A percentile compares a stretch with the other conserved stretches of the same genome.
Conservation (phyloP, 495 filamentous ascomycete genomes). For the Penicillium malachiteum region DNA sequence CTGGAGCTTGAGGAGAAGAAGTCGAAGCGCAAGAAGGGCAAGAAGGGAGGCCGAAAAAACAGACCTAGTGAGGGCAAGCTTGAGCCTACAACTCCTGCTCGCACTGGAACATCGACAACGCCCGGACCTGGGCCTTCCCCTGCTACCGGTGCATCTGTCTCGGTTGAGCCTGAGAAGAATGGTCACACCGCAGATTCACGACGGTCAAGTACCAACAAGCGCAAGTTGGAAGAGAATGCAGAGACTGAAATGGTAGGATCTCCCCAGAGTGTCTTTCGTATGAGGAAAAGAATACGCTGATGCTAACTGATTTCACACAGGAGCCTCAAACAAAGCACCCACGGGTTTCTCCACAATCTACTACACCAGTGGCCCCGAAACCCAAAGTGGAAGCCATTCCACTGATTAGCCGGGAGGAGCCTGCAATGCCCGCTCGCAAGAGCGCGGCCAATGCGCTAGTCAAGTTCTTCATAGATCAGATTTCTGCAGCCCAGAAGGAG, state of each 20-base stretch:
- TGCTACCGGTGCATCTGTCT: constrained; percentile 17
- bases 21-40: constrained; percentile 47
- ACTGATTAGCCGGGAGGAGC: constrained; percentile 36
- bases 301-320: constrained; percentile 24
- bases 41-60: constrained; percentile 42
- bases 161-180: constrained; percentile 36
- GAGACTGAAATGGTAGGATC: constrained; percentile 37
- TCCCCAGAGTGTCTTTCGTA: not conserved
- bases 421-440: constrained; percentile 48
- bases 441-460: constrained; percentile 50
- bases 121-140: constrained; percentile 28
- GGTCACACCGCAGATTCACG: constrained; percentile 27
- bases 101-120: constrained; percentile 29
- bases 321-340: constrained; percentile 44
- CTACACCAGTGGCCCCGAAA: constrained; percentile 14
- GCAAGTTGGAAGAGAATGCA: constrained; percentile 43
- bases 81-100: constrained; percentile 34
- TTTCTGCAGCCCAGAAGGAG: constrained; percentile 49
- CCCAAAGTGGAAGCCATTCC: constrained; percentile 35
- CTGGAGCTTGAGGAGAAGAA: constrained; percentile 51
- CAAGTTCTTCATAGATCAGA: constrained; percentile 53
- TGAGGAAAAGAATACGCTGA: too few species aligned
- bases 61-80: constrained; percentile 43
- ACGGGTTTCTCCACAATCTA: constrained; percentile 30
- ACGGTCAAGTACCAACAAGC: constrained; percentile 40